Evolutionary conservation across 106 monocot genomes (phyloP), one percentile per base, ranked within the genome.

Genomic region (Hemerocallis citrina): DNA sequence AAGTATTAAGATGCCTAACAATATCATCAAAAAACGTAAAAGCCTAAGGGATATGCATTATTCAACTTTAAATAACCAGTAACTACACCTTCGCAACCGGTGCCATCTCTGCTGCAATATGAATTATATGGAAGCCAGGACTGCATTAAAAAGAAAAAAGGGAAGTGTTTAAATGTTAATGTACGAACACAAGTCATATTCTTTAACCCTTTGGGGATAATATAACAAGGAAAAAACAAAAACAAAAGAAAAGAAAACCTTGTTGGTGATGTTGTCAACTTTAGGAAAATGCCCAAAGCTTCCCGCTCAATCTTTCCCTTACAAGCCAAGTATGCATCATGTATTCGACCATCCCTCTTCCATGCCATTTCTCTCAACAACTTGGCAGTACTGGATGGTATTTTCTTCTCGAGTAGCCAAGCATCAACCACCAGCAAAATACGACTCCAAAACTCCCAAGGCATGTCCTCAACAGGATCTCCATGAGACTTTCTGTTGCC

Each of bases 31-130:
- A n/a, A n/a, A n/a, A n/a, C n/a, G n/a, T n/a, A n/a, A n/a, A n/a
- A n/a, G n/a, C n/a, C n/a, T n/a, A n/a, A n/a, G n/a, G n/a, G n/a
- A n/a, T n/a, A n/a, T n/a, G n/a, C n/a, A n/a, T n/a, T n/a, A n/a
- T n/a, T n/a, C n/a, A n/a, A n/a, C n/a, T 65, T 16, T 31, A 66
- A 52, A 20, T 33, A 61, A 34, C 25, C 14, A 45, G 50, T 21
- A 4, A 62, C 33, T 24, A 47, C 80, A 94, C 94, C 94, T 94
- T 94, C 29, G 89, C 89, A 83, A 94, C 70, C 29, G 94, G 94
- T 37, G 94, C 94, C 83, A 94, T 94, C 77, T 94, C 94, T 69
- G 89, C 89, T 50, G 94, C 94, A 47, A 94, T 89, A 74, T 94
- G 94, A 24, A 94, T 41, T 31, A 94, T 74, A 65, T 86, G 74